phyloP scores from a whole-genome alignment of 805 yeast species.

The Candida bentonensis region DNA sequence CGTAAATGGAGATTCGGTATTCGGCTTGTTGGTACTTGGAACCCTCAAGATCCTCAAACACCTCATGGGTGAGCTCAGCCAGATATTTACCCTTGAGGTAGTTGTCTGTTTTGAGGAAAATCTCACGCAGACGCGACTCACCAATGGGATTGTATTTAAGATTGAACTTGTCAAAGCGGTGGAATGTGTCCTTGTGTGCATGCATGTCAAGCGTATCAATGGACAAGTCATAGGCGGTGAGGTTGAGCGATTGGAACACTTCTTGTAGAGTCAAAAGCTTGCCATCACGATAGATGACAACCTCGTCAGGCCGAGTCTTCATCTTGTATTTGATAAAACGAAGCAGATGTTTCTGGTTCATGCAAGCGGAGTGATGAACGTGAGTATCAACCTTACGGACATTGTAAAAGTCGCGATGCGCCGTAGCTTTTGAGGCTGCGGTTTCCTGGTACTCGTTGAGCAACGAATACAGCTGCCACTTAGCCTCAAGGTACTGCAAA shows the following conservation, averaged over 20 bases:
- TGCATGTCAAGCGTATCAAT: conserved; percentile 98
- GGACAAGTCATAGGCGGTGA: conserved; percentile 88
- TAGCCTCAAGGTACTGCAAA: conserved; percentile 86
- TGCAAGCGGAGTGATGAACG: conserved; percentile 97
- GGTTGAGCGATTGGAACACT: conserved; percentile 79
- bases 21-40: conserved; percentile 97
- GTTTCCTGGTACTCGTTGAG: conserved; percentile 89
- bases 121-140: conserved; percentile 92
- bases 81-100: conserved; percentile 76
- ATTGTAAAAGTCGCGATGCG: conserved; percentile 94
- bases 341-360: conserved; percentile 94
- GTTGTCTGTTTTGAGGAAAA: conserved; percentile 90
- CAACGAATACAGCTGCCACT: conserved; percentile 83
- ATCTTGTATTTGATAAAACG: conserved; percentile 91
- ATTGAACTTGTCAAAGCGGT: conserved; percentile 93
- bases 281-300: conserved; percentile 89
- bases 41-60: conserved; percentile 83
- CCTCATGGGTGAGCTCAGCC: conserved; percentile 90
- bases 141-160: conserved; percentile 96
- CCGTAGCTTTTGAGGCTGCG: conserved; percentile 78
- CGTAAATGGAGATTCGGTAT: conserved; percentile 88
- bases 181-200: conserved; percentile 97
- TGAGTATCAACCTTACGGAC: conserved; percentile 96
- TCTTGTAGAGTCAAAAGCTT: conserved; percentile 71
- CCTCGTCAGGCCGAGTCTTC: conserved; percentile 73